These are phyloP conservation scores for Fusarium liriodendri DNA, from an alignment of 2,329 filamentous ascomycete species.

Conservation along the genomic window DNA sequence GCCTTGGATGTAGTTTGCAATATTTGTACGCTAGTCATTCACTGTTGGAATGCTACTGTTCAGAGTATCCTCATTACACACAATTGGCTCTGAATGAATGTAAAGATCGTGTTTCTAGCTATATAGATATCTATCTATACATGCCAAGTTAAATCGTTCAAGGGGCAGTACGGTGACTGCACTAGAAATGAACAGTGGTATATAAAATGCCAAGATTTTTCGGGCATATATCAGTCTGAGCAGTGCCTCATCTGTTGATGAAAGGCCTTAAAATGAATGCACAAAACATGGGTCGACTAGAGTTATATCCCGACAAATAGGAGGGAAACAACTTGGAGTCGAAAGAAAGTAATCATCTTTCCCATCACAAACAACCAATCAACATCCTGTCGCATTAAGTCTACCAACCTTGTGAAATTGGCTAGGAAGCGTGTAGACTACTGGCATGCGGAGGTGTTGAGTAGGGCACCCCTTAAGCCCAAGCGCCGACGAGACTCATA, in stretches of 20 bases:
- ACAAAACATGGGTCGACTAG: not conserved
- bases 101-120: conserved; percentile 5
- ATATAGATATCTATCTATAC: not conserved
- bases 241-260: not conserved
- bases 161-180: not conserved
- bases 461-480: conserved; percentile 58
- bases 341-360: not conserved
- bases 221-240: not conserved
- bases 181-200: not conserved
- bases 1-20: not conserved
- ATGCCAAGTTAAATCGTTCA: not conserved
- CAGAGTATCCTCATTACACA: not conserved
- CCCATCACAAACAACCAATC: not conserved
- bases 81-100: not conserved
- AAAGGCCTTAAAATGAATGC: not conserved
- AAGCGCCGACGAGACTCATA: conserved; percentile 74
- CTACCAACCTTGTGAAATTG: not conserved
- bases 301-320: not conserved
- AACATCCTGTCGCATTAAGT: not conserved
- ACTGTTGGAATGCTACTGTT: not conserved
- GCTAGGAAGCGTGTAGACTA: not conserved
- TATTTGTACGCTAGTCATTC: not conserved
- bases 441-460: not conserved
- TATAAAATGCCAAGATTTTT: not conserved
- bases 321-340: not conserved